phyloP scores from a whole-genome alignment of 257 asterid genomes.

The Coffea canephora region DNA sequence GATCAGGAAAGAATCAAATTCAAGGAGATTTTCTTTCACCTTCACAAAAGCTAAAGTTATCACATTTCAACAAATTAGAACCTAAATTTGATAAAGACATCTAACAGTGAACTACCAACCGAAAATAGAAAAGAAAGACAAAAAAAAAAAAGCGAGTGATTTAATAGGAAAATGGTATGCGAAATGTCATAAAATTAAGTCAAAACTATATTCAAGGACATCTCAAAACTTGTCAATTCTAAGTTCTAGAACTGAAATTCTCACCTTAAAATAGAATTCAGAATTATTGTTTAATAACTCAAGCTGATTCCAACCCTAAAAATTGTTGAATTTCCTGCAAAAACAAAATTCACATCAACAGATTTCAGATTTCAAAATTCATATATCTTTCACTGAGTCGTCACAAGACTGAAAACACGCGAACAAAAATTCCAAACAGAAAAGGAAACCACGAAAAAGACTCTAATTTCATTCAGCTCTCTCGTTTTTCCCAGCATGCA shows the following conservation, averaged over 20 bases:
- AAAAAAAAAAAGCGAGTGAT: not conserved
- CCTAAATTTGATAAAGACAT: not conserved
- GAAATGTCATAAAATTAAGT: not conserved
- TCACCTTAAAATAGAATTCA: slow-evolving; percentile 1
- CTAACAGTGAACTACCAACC: not conserved
- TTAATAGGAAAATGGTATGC: not conserved
- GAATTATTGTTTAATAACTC: not conserved
- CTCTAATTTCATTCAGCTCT: not conserved
- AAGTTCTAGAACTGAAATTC: not conserved
- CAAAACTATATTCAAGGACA: not conserved
- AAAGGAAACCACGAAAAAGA: not conserved
- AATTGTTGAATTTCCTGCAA: slow-evolving; percentile 11
- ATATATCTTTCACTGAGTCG: not conserved
- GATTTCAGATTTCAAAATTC: not conserved
- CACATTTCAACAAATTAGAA: not conserved
- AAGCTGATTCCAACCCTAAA: not conserved
- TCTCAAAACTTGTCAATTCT: not conserved
- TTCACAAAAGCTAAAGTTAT: not conserved
- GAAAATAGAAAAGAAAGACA: not conserved
- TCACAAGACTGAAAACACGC: not conserved
- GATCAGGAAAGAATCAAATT: not conserved
- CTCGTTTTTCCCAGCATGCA: slow-evolving; percentile 5
- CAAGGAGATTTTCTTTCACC: not conserved
- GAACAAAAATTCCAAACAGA: not conserved
- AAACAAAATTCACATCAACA: slow-evolving; percentile 2